phyloP scores from a whole-genome alignment of 495 filamentous ascomycete species.

The Sabuloglossum arenarium region DNA sequence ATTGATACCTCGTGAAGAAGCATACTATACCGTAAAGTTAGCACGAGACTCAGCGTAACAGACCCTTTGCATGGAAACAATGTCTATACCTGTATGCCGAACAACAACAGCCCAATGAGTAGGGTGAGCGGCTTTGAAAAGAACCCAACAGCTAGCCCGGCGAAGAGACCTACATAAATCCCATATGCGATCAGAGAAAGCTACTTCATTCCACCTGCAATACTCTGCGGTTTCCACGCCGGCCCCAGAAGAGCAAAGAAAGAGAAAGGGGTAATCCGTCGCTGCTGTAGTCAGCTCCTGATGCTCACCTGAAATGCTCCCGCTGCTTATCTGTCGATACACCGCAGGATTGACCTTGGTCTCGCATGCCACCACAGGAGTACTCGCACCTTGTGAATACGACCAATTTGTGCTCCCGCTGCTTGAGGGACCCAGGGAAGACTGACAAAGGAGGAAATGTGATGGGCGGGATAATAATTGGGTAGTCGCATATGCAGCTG shows the following conservation, averaged over 20 bases:
- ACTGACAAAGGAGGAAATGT: slow-evolving; percentile 2
- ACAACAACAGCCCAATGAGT: slow-evolving; percentile 3
- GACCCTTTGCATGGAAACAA: neutral
- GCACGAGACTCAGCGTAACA: neutral
- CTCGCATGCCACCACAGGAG: slow-evolving; percentile 9
- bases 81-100: slow-evolving; percentile 6
- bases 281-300: neutral
- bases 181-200: neutral
- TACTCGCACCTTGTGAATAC: slow-evolving; percentile 13
- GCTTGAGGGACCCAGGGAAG: slow-evolving; percentile 4
- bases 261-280: neutral
- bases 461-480: slow-evolving; percentile 1
- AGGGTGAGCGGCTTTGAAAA: slow-evolving; percentile 5
- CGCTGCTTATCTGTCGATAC: slow-evolving; percentile 14
- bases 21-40: neutral
- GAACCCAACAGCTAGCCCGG: slow-evolving; percentile 4
- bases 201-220: neutral
- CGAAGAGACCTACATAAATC: slow-evolving; percentile 5
- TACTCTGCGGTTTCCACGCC: neutral
- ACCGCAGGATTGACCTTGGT: slow-evolving; percentile 8
- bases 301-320: slow-evolving; percentile 13
- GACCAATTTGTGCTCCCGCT: slow-evolving; percentile 9
- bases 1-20: slow-evolving; percentile 5
- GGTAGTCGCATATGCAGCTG: slow-evolving; percentile 4
- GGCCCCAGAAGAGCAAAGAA: neutral